Percentiles rank a stretch among this genome's conserved stretches.
Evolutionary conservation across 257 asterid genomes (phyloP).

Genomic region (Ilex asprella): DNA sequence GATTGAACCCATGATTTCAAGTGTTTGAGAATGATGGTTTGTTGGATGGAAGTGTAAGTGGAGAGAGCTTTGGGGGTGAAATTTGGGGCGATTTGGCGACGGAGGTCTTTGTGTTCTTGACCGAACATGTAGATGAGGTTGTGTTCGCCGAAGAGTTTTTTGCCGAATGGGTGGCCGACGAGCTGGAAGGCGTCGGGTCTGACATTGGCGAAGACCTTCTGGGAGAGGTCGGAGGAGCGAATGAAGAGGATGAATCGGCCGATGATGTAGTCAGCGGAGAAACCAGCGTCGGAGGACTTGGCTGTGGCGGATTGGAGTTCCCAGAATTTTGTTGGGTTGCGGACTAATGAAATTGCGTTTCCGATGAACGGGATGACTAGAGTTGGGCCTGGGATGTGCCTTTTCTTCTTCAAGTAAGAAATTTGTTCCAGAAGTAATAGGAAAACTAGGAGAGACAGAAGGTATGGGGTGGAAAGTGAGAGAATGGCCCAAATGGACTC

Average conservation of each 20-base stretch:
- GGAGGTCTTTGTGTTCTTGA: conserved; percentile 69
- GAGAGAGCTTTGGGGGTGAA: conserved; percentile 76
- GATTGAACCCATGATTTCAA: conserved; percentile 40
- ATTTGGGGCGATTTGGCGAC: conserved; percentile 79
- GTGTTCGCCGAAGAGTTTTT: conserved; percentile 81
- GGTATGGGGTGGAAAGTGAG: conserved; percentile 38
- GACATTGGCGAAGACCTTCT: conserved; percentile 72
- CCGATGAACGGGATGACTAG: conserved; percentile 74
- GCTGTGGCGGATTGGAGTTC: conserved; percentile 56
- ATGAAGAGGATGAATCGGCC: conserved; percentile 80
- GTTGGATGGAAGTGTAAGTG: conserved; percentile 56
- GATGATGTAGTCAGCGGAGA: conserved; percentile 71
- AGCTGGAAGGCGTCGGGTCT: conserved; percentile 93
- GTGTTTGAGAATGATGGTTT: conserved; percentile 56
- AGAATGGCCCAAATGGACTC: conserved; percentile 29
- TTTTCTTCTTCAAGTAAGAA: conserved; percentile 56
- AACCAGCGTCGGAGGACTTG: conserved; percentile 49
- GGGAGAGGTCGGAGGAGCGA: conserved; percentile 68
- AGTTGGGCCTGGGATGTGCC: conserved; percentile 75
- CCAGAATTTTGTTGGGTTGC: conserved; percentile 69
- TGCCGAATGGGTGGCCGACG: conserved; percentile 85
- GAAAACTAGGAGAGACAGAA: conserved; percentile 32
- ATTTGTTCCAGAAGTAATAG: conserved; percentile 65
- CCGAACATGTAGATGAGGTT: conserved; percentile 85
- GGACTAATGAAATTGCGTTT: conserved; percentile 54